phyloP scores from a whole-genome alignment of 352 stramenopile species.

The Peronosclerospora sorghi region DNA sequence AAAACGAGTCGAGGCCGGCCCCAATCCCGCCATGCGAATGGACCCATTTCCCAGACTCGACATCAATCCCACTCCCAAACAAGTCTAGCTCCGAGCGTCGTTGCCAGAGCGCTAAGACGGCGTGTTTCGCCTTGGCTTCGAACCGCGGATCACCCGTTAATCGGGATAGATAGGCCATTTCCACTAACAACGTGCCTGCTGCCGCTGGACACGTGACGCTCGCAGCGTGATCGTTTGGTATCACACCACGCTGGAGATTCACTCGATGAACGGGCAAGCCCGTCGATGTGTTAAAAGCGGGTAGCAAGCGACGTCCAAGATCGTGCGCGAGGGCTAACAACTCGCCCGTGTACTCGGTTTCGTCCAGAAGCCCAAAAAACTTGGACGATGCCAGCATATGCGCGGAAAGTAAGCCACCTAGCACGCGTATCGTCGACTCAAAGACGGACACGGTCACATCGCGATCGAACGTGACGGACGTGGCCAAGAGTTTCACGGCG shows the following conservation, averaged over 20 bases:
- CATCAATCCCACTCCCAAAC: conserved; percentile 92
- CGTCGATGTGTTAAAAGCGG: conserved; percentile 94
- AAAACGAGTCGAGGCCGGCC: conserved; percentile 94
- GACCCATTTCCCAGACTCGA: conserved; percentile 75
- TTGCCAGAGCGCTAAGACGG: conserved; percentile 68
- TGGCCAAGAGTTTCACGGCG: conserved; percentile 50
- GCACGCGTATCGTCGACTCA: conserved; percentile 87
- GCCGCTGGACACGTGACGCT: conserved; percentile 90
- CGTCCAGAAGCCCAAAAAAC: conserved; percentile 40
- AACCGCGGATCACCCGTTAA: conserved; percentile 46
- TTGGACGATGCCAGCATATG: conserved; percentile 73
- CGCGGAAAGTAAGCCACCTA: conserved; percentile 86
- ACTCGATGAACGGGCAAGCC: conserved; percentile 92
- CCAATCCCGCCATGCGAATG: conserved; percentile 80
- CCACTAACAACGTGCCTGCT: conserved; percentile 91
- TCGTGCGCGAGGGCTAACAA: conserved; percentile 91
- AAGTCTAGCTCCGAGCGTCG: conserved; percentile 81
- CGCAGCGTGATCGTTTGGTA: conserved; percentile 14
- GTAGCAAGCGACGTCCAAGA: conserved; percentile 90
- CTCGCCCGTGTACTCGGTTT: conserved; percentile 85
- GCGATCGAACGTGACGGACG: conserved; percentile 65
- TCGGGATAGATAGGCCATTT: conserved; percentile 93
- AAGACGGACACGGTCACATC: conserved; percentile 89
- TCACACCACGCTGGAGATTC: conserved; percentile 80
- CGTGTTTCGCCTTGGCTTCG: conserved; percentile 42